Conservation (phyloP, 129 eudicot genomes). For the Calendula officinalis region DNA sequence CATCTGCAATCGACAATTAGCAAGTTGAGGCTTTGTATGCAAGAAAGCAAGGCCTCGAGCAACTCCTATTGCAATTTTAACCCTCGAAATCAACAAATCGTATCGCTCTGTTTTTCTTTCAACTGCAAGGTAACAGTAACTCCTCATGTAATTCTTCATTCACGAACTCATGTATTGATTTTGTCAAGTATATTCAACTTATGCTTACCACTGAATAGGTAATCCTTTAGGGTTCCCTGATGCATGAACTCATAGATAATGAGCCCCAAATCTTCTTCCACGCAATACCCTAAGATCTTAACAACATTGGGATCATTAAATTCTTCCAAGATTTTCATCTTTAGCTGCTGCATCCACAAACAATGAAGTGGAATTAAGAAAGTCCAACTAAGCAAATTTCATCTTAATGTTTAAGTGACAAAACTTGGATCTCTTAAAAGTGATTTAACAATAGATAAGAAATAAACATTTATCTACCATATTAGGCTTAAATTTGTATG, state of each 20-base stretch:
- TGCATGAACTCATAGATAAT: slow-evolving; percentile 34
- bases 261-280: slow-evolving; percentile 7
- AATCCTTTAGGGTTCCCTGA: slow-evolving; percentile 19
- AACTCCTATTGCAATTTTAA: slow-evolving; percentile 26
- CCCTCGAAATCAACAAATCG: slow-evolving; percentile 4
- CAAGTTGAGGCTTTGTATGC: slow-evolving; percentile 22
- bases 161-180: neutral
- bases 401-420: no score
- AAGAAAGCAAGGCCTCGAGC: slow-evolving; percentile 33
- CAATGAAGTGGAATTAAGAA: neutral
- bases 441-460: neutral
- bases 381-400: neutral
- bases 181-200: neutral
- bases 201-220: slow-evolving; percentile 23
- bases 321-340: slow-evolving; percentile 13
- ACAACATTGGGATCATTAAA: slow-evolving; percentile 23
- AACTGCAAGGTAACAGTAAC: slow-evolving; percentile 17
- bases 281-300: slow-evolving; percentile 32
- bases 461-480: neutral
- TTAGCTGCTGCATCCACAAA: slow-evolving; percentile 25
- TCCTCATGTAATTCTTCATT: neutral
- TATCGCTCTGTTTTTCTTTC: slow-evolving; percentile 7
- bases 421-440: no score
- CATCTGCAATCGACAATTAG: slow-evolving; percentile 17
- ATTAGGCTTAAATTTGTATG: slow-evolving; percentile 14